These are phyloP conservation scores for Syzygium malaccense DNA, from an alignment of 441 rosid genomes.

Conservation along the genomic window DNA sequence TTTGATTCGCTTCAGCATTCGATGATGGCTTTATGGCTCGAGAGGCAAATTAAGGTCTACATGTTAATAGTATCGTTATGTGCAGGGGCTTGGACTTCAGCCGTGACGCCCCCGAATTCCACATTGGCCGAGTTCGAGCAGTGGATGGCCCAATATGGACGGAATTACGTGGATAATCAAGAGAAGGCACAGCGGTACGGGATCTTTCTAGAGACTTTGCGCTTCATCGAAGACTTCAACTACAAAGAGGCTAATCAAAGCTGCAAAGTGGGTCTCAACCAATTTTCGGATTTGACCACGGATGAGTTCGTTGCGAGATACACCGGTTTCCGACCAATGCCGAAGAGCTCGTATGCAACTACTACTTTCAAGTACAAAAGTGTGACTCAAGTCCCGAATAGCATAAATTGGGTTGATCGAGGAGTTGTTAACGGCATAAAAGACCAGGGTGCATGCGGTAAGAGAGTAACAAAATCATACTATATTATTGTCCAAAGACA, in stretches of 20 bases:
- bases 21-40: background rate
- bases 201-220: slow-evolving; percentile 26
- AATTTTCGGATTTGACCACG: slow-evolving; percentile 22
- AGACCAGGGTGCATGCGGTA: background rate
- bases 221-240: slow-evolving; percentile 24
- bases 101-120: background rate
- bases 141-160: slow-evolving; percentile 37
- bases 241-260: background rate
- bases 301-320: slow-evolving; percentile 24
- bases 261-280: slow-evolving; percentile 23
- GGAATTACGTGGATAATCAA: slow-evolving; percentile 11
- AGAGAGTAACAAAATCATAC: background rate
- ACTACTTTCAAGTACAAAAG: slow-evolving; percentile 15
- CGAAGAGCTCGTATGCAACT: background rate
- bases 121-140: background rate
- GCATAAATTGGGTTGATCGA: background rate
- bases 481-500: background rate
- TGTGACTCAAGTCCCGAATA: background rate
- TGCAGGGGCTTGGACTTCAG: background rate
- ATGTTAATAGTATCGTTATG: background rate
- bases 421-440: background rate
- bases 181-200: slow-evolving; percentile 32
- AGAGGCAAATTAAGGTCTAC: background rate
- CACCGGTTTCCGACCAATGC: slow-evolving; percentile 5
- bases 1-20: background rate